Conservation (phyloP, 2,329 filamentous ascomycete species). For the Sporothrix sp. region DNA sequence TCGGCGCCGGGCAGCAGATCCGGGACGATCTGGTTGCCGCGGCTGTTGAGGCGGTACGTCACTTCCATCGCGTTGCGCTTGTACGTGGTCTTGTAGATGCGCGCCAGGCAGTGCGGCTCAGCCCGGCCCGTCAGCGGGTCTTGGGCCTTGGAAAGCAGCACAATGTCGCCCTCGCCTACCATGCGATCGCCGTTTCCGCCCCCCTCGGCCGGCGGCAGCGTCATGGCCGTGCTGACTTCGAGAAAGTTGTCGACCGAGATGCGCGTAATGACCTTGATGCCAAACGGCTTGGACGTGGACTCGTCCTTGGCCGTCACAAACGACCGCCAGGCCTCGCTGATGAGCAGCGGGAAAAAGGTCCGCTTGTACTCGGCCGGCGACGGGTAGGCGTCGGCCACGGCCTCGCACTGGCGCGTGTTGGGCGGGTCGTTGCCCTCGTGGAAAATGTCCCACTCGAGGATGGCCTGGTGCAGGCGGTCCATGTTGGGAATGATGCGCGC, state of each 20-base stretch:
- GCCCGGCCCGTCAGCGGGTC: conserved; percentile 57
- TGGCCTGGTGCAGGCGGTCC: conserved; percentile 70
- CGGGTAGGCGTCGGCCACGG: conserved; percentile 68
- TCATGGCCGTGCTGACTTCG: conserved; percentile 79
- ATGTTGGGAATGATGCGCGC: conserved; percentile 86
- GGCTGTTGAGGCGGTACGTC: conserved; percentile 70
- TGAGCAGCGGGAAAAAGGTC: conserved; percentile 82
- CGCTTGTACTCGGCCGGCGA: conserved; percentile 72
- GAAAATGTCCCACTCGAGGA: conserved; percentile 93
- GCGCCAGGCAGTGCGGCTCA: conserved; percentile 73
- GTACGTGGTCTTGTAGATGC: conserved; percentile 68
- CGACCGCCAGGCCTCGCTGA: conserved; percentile 91
- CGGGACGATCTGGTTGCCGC: conserved; percentile 49
- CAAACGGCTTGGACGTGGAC: conserved; percentile 67
- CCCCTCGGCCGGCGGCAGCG: conserved; percentile 44
- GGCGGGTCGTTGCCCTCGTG: conserved; percentile 81
- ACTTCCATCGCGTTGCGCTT: conserved; percentile 78
- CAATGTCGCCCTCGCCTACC: conserved; percentile 76
- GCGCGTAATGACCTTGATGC: conserved; percentile 78
- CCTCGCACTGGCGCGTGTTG: conserved; percentile 59
- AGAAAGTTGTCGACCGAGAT: conserved; percentile 88
- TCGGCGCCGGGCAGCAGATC: conserved; percentile 59
- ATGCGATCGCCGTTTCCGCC: conserved; percentile 32
- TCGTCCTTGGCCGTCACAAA: conserved; percentile 89
- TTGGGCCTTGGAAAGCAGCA: conserved; percentile 67